A percentile compares a stretch with the other conserved stretches of the same genome.
These are phyloP conservation scores for Hypoxylon rickii DNA, from an alignment of 495 filamentous ascomycete species.

Conservation along the genomic window DNA sequence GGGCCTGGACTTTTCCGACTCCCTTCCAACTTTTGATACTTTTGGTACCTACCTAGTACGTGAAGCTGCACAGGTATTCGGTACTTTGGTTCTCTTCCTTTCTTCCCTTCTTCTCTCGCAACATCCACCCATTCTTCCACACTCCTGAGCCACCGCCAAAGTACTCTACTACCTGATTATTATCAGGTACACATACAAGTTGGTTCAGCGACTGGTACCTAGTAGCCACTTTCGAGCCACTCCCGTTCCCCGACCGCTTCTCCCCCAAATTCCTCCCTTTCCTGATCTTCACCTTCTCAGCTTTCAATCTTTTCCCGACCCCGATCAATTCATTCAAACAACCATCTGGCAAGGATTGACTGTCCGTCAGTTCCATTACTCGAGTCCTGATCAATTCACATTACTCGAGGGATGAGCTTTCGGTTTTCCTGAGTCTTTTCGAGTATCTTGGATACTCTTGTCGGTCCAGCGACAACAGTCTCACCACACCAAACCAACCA, in stretches of 20 bases:
- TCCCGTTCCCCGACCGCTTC: conserved; percentile 37
- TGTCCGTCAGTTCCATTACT: conserved; percentile 22
- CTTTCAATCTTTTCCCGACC: conserved; percentile 16
- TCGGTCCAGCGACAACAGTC: conserved; percentile 22
- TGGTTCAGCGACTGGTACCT: too few relatives aligned
- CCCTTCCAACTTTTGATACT: not conserved
- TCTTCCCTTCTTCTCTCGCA: too few relatives aligned
- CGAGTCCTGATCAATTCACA: conserved; percentile 25
- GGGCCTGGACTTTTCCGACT: not conserved
- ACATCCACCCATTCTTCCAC: too few relatives aligned
- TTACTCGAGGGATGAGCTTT: conserved; percentile 35
- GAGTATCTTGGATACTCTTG: conserved; percentile 31
- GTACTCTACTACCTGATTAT: too few relatives aligned
- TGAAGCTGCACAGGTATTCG: too few relatives aligned
- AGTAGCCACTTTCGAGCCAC: conserved; percentile 27
- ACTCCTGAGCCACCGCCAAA: not conserved
- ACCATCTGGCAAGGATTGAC: conserved; percentile 31
- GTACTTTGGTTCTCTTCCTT: too few relatives aligned
- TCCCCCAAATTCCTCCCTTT: conserved; percentile 34
- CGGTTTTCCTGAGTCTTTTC: conserved; percentile 28
- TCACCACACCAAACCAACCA: too few relatives aligned
- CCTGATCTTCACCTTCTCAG: conserved; percentile 35
- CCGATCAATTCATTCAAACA: conserved; percentile 24
- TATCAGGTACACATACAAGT: too few relatives aligned
- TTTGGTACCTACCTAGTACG: too few relatives aligned